Evolutionary conservation across 768 basidiomycete genomes (phyloP).

Genomic region (Rhodosporidiobolus sp.): DNA sequence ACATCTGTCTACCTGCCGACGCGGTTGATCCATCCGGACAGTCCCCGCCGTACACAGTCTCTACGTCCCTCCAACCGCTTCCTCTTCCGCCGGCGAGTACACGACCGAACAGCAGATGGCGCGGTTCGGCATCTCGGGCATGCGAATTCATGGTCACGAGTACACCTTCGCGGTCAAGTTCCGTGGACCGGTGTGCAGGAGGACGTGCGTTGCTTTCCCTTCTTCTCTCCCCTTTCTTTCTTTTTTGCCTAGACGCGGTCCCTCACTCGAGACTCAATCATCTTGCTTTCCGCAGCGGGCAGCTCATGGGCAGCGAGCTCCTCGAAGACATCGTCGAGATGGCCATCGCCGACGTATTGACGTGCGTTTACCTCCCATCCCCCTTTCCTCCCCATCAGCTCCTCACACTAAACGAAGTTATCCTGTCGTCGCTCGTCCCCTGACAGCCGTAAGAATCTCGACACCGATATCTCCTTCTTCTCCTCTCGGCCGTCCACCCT

Average conservation of each 20-base stretch:
- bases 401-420: not conserved
- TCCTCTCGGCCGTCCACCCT: conserved; percentile 27
- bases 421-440: too few relatives aligned
- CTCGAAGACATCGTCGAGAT: conserved; percentile 19
- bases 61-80: not conserved
- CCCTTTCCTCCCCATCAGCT: not conserved
- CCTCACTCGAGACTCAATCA: not conserved
- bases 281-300: not conserved
- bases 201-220: conserved; percentile 20
- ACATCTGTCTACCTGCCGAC: not conserved
- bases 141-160: conserved; percentile 20
- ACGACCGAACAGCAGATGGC: not conserved
- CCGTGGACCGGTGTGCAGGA: conserved; percentile 5
- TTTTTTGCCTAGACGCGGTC: too few relatives aligned
- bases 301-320: conserved; percentile 1
- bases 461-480: conserved; percentile 33
- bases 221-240: not conserved
- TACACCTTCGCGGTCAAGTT: conserved; percentile 23
- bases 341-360: conserved; percentile 15
- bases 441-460: conserved; percentile 29
- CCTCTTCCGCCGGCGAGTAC: too few relatives aligned
- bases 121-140: not conserved
- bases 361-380: not conserved
- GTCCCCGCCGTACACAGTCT: conserved; percentile 27
- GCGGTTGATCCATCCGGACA: not conserved